Base-by-base conservation (phyloP, 2,329 filamentous ascomycete genomes). In the Fusarium nanum region DNA sequence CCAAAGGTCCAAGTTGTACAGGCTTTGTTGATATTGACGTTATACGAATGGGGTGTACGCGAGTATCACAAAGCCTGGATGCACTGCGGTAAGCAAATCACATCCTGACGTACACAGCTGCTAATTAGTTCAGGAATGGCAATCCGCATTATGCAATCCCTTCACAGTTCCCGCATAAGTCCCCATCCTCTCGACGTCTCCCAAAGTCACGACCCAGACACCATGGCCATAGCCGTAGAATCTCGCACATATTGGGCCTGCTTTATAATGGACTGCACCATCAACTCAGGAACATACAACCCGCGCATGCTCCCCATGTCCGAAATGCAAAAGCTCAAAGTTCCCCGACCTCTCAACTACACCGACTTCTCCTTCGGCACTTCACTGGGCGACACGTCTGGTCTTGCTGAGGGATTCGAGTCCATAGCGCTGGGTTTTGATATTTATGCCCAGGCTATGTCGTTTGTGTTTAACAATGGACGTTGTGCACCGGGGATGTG, bases 191-290 rank as follows among this genome's bases (percentile, higher is more conserved):
- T 74, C 1, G 72, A 74, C 13, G 52, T 47, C 3, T 70, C 64
- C 1, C 70, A 69, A 5, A 63, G 56, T 2, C 59, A 37, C 16
- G 64, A 74, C 11, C 25, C 47, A 3, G 70, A 65, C 3, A 48
- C 59, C 5, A 57, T 74, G 7, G 59, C 72, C 0, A 68, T 73
- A 0, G 76, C 79, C 0, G 77, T 80, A 6, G 77, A 82, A 40
- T 81, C 79, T 4, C 71, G 82, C 2, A 83, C 82, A 1, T 83
- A 82, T 45, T 84, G 83, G 83, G 78, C 78, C 0, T 84, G 82
- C 64, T 83, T 83, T 56, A 78, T 84, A 30, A 80, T 84, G 76
- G 82, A 83, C 60, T 80, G 82, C 12, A 79, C 83, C 53, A 77
- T 84, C 40, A 81, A 81, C 40, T 83, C 81, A 3, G 81, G 81